Evolutionary conservation across 163 green algal species (phyloP).

Genomic region (Prototheca wickerhamii): DNA sequence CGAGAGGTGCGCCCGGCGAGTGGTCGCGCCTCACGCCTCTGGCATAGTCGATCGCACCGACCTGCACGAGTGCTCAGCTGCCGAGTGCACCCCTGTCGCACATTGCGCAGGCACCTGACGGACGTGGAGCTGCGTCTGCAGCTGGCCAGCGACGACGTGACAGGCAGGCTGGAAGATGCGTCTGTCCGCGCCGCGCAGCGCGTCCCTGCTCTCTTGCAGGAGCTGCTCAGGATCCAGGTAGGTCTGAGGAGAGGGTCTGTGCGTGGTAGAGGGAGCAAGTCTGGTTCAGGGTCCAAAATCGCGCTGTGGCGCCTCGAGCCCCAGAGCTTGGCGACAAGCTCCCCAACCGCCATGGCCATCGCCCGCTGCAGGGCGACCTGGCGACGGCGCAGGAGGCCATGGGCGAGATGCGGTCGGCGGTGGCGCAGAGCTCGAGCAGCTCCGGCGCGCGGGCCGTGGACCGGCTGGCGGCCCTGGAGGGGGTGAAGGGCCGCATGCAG

Average conservation of each 20-base stretch:
- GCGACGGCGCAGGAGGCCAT: too few species aligned
- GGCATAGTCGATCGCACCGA: too few species aligned
- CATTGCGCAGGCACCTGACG: constrained; percentile 42
- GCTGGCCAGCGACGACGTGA: constrained; percentile 74
- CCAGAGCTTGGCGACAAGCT: too few species aligned
- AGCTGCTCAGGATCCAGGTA: constrained; percentile 61
- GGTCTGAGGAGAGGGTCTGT: not conserved
- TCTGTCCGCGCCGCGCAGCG: constrained; percentile 52
- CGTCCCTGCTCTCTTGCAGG: constrained; percentile 72
- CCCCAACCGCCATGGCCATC: too few species aligned
- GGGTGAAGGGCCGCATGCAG: constrained; percentile 75
- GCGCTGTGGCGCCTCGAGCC: too few species aligned
- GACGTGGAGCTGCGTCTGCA: constrained; percentile 88
- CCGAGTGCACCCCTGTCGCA: not conserved
- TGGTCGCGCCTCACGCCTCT: not conserved
- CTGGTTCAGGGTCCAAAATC: constrained; percentile 1
- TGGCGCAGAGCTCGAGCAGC: too few species aligned
- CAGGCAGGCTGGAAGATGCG: constrained; percentile 54
- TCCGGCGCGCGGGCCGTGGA: constrained; percentile 37
- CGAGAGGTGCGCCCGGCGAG: not conserved
- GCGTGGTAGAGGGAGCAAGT: not conserved
- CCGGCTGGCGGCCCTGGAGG: constrained; percentile 50
- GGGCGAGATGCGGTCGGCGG: too few species aligned
- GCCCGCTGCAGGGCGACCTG: constrained; percentile 28
- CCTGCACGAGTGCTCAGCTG: too few species aligned